Conservation (phyloP, 2,329 filamentous ascomycete genomes). For the Ophiostoma ulmi region DNA sequence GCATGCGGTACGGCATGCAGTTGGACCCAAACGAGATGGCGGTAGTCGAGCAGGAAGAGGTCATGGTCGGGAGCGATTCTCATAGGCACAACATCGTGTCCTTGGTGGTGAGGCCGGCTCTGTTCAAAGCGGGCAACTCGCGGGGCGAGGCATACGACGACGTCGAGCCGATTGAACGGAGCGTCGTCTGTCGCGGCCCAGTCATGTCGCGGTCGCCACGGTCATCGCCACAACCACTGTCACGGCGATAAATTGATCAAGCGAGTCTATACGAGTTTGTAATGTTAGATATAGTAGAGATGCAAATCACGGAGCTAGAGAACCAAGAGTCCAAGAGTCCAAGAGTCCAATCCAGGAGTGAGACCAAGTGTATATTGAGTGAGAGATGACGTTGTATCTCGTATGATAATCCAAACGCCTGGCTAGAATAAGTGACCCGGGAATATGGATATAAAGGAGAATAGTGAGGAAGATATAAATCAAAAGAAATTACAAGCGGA, state of each 20-base stretch:
- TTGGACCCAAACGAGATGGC: conserved; percentile 11
- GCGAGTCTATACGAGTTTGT: too few relatives aligned
- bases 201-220: background rate
- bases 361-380: background rate
- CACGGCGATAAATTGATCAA: background rate
- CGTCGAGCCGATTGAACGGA: background rate
- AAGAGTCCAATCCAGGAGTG: too few relatives aligned
- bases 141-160: conserved; percentile 24
- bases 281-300: background rate
- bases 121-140: conserved; percentile 24
- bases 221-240: background rate
- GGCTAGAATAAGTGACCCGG: conserved; percentile 7
- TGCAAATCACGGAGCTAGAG: too few relatives aligned
- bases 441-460: background rate
- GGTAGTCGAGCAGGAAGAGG: background rate
- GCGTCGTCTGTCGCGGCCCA: background rate
- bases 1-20: conserved; percentile 22
- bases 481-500: background rate
- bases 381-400: background rate
- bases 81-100: background rate
- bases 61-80: background rate
- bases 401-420: conserved; percentile 13
- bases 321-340: too few relatives aligned
- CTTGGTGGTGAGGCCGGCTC: conserved; percentile 20
- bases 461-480: background rate